Base-by-base conservation (phyloP, 1,284 basidiomycete genomes). In the Leccinum pallidistipes region DNA sequence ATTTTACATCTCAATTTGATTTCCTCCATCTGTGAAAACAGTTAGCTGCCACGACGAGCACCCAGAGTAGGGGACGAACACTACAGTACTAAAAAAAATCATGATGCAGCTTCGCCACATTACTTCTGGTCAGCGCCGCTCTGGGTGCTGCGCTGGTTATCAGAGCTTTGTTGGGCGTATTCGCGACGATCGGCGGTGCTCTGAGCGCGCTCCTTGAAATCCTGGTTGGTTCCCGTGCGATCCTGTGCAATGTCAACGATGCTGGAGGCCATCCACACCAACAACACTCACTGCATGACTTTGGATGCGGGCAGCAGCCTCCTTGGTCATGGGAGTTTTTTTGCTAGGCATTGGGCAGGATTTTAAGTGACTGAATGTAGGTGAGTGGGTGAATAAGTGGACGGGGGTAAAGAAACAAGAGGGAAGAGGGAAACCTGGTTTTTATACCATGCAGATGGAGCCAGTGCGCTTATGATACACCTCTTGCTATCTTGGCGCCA, bases 121-220 rank as follows among this genome's bases (percentile, higher is more conserved):
- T 45, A 64, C 55, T 65, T 65, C 11, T n/a, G 38, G 16, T 16
- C 38, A n/a, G 16, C 38, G n/a, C n/a, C 38, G n/a, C 24, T 16
- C n/a, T 59, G 31, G 18, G 55, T 18, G 31, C 36, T 34, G 6
- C 21, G 5, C 2, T n/a, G 43, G 14, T n/a, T 27, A n/a, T 29
- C 36, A 9, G 61, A 62, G 11, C 16, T 47, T 43, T 43, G n/a
- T 18, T 43, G 40, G 6, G 40, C 9, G 3, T 66, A 0, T 16
- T 56, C 57, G 21, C 51, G 31, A 24, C 62, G 61, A 12, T 62
- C 62, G 4, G 50, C 61, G 3, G 61, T n/a, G 18, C 58, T 58
- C 45, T 66, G 65, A 2, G 32, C 62, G n/a, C 65, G 65, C 1
- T 47, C 8, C 21, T 65, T 65, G 54, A 65, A 65, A 16, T 52